A percentile compares a stretch with the other conserved stretches of the same genome.
Evolutionary conservation across 306 rosid species (phyloP).

Genomic region (Crotalaria pallida): DNA sequence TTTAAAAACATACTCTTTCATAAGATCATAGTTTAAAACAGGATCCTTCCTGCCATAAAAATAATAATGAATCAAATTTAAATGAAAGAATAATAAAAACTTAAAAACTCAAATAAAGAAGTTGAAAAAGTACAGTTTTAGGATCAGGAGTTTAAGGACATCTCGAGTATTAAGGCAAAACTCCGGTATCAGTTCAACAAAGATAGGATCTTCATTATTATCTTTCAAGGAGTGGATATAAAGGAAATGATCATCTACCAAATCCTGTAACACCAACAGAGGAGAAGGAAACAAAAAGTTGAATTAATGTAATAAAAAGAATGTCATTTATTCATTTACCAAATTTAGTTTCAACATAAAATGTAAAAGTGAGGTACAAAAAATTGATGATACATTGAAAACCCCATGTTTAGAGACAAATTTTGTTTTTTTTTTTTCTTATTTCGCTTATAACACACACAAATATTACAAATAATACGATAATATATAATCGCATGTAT

Average conservation of each 20-base stretch:
- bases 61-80: not conserved
- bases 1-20: not conserved
- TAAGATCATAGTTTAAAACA: not conserved
- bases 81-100: not conserved
- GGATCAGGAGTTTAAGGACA: not conserved
- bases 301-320: not conserved
- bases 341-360: not conserved
- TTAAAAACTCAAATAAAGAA: not conserved
- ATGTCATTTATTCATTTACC: not conserved
- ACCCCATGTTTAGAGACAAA: not conserved
- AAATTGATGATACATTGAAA: not conserved
- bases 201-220: not conserved
- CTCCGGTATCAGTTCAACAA: not conserved
- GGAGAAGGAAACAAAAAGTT: not conserved
- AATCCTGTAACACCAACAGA: not conserved
- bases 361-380: not conserved
- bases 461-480: too few species aligned
- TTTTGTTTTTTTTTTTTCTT: too few species aligned
- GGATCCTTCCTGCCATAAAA: not conserved
- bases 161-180: conserved; percentile 9
- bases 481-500: too few species aligned
- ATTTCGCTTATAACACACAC: too few species aligned
- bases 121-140: not conserved
- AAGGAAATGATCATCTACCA: conserved; percentile 21
- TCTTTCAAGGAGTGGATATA: conserved; percentile 16